Conservation (phyloP, 805 yeast species). For the Metschnikowia cerradonensis region DNA sequence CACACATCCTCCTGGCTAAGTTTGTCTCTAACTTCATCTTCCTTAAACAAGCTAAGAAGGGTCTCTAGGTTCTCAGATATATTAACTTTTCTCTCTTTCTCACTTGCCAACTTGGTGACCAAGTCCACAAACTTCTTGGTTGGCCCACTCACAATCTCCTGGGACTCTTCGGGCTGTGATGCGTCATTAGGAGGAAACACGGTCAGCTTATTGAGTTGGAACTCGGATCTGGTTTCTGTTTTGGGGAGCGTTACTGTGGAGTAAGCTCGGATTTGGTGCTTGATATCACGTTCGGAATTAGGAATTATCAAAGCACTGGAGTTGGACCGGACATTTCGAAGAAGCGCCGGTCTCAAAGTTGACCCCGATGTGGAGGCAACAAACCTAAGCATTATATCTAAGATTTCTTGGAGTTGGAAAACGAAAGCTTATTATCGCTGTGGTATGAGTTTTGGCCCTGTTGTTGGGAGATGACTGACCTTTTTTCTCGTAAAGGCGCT, state of each 20-base stretch:
- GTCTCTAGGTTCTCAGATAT: slow-evolving; percentile 6
- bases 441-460: neutral
- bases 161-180: neutral
- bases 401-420: neutral
- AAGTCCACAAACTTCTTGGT: slow-evolving; percentile 25
- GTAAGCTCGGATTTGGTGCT: slow-evolving; percentile 11
- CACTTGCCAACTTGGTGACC: slow-evolving; percentile 12
- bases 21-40: slow-evolving; percentile 10
- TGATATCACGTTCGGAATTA: slow-evolving; percentile 11
- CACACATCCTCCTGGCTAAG: slow-evolving; percentile 11
- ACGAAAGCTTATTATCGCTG: neutral
- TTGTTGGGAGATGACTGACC: neutral
- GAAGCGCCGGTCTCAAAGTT: slow-evolving; percentile 33
- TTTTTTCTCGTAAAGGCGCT: slow-evolving; percentile 3
- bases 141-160: neutral
- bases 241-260: neutral
- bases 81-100: slow-evolving; percentile 12
- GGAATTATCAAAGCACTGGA: slow-evolving; percentile 12
- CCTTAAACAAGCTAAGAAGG: slow-evolving; percentile 11
- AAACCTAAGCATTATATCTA: slow-evolving; percentile 32
- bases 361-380: slow-evolving; percentile 35
- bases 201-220: neutral
- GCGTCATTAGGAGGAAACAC: neutral
- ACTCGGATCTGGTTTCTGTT: neutral
- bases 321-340: slow-evolving; percentile 35